Base-by-base conservation (phyloP, 345 rosid species). In the Gynandropsis gynandra region DNA sequence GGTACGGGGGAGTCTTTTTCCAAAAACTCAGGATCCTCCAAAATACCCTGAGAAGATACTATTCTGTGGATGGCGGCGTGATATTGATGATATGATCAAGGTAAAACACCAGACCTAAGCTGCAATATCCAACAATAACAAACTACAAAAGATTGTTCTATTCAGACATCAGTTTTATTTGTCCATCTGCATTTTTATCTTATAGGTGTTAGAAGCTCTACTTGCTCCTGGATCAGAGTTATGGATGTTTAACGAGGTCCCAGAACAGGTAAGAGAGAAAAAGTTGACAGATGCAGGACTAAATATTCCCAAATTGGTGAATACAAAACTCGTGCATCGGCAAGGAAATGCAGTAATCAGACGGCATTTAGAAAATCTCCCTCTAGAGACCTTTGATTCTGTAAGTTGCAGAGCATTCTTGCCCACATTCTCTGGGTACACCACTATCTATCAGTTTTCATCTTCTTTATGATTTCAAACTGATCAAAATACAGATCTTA, bases 61-160 rank as follows among this genome's bases (percentile, higher is more conserved):
- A 14, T 85, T 89, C 56, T 85, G 93, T 65, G 97, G 97, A 31
- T 89, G 97, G 97, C 89, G 97, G 16, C 89, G 97, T 41, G 95
- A 85, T 79, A 82, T 89, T 62, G 80, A 85, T 74, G 97, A 89
- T 79, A 89, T 89, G 97, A 89, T 89, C 52, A 74, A 64, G 89
- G 97, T 85, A 80, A 63, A 13, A 53, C 35, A 24, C 2, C 20
- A 5, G 20, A 36, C 27, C 17, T 21, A 16, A 6, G 17, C 1
- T 14, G 37, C 3, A 15, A 15, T 48, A 50, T 10, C 14, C 10
- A 14, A 42, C 4, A 16, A 32, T 50, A 14, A 1, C 31, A 16
- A 49, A 40, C 12, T 36, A n/a, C 17, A 46, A 58, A 8, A 47
- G 1, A 1, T 20, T 27, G 24, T 16, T 11, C 29, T n/a, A n/a